Percentiles rank a stretch among this genome's conserved stretches.
These are phyloP conservation scores for Phoma sp. DNA, from an alignment of 2,329 filamentous ascomycete species.

Conservation along the genomic window DNA sequence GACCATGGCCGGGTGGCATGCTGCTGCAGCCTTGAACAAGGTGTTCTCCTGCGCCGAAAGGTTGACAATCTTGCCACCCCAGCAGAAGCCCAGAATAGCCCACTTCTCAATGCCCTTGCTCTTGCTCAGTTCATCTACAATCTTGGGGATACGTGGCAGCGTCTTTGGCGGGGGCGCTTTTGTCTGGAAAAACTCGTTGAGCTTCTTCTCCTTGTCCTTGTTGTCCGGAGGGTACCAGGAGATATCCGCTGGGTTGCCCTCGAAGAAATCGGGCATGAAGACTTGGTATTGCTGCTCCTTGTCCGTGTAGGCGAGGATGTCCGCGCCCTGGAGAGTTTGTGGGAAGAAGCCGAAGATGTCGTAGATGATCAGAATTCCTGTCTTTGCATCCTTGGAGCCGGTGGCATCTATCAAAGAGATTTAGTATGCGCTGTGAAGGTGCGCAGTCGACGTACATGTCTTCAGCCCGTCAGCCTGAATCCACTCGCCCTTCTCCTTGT, in stretches of 20 bases:
- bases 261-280: constrained; percentile 92
- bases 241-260: constrained; percentile 72
- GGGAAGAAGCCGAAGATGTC: constrained; percentile 71
- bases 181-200: constrained; percentile 66
- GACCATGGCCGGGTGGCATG: constrained; percentile 68
- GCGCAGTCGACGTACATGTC: constrained; percentile 57
- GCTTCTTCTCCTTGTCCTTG: constrained; percentile 66
- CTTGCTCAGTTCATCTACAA: constrained; percentile 62
- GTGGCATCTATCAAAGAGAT: constrained; percentile 57
- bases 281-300: constrained; percentile 79
- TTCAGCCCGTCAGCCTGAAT: constrained; percentile 67
- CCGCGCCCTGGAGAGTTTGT: constrained; percentile 69
- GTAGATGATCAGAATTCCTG: constrained; percentile 65
- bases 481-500: constrained; percentile 66
- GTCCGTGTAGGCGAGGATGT: constrained; percentile 67
- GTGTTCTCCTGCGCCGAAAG: constrained; percentile 60
- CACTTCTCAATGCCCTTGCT: constrained; percentile 60
- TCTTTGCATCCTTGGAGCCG: constrained; percentile 62
- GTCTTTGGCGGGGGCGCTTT: constrained; percentile 65
- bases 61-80: constrained; percentile 65
- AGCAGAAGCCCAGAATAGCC: constrained; percentile 69
- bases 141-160: constrained; percentile 61
- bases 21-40: constrained; percentile 64
- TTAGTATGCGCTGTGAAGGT: neutral
- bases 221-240: constrained; percentile 67